Percentiles rank a stretch among this genome's conserved stretches.
phyloP scores from a whole-genome alignment of 2,329 filamentous ascomycete species.

The Cladorrhinum sp. region DNA sequence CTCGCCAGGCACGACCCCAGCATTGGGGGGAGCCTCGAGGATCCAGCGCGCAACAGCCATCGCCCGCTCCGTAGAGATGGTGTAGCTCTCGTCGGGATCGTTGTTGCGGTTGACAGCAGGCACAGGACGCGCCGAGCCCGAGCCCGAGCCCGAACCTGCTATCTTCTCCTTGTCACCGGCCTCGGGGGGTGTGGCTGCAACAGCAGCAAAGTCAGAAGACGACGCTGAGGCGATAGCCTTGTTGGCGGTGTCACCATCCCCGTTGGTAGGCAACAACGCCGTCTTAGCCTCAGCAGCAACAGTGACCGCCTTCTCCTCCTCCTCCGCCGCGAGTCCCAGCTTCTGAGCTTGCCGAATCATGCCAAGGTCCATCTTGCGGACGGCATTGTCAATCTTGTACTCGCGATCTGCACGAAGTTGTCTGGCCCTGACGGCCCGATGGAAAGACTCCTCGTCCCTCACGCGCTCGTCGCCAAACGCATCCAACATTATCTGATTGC shows the following conservation, averaged over 20 bases:
- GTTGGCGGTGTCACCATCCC: conserved; percentile 39
- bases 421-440: conserved; percentile 59
- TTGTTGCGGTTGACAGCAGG: no score
- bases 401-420: conserved; percentile 60
- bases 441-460: conserved; percentile 64
- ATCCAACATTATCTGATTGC: conserved; percentile 64
- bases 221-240: no score
- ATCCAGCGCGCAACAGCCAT: conserved; percentile 70
- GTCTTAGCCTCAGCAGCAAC: neutral
- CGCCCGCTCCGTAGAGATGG: conserved; percentile 67
- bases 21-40: conserved; percentile 48
- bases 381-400: conserved; percentile 26
- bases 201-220: no score
- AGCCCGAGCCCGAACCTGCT: no score
- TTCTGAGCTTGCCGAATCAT: neutral
- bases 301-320: neutral
- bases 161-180: conserved; percentile 46
- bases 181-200: no score
- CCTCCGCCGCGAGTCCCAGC: neutral
- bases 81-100: conserved; percentile 54
- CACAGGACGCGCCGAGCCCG: no score
- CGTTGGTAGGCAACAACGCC: neutral
- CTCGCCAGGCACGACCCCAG: conserved; percentile 28
- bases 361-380: neutral
- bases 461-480: conserved; percentile 66